These are phyloP conservation scores for Amanita exitialis DNA, from an alignment of 768 basidiomycete genomes.

Conservation along the genomic window DNA sequence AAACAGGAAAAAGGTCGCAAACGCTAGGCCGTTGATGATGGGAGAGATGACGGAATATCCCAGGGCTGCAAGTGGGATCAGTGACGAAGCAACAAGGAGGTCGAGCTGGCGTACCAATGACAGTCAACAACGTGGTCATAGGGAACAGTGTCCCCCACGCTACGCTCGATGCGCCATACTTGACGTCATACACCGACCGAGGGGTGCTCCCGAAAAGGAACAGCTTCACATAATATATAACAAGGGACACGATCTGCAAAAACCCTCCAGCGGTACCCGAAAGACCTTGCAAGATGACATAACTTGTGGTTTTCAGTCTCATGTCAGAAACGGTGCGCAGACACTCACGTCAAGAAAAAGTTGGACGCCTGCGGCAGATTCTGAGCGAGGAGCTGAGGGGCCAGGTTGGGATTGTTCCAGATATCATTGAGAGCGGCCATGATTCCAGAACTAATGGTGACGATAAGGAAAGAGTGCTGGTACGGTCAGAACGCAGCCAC, in stretches of 20 bases:
- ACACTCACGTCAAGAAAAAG: conserved; percentile 77
- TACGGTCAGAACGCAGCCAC: background rate
- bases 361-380: conserved; percentile 78
- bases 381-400: conserved; percentile 62
- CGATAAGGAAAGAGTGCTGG: conserved; percentile 90
- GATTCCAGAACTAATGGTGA: conserved; percentile 80
- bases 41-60: conserved; percentile 88
- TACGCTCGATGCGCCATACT: conserved; percentile 59
- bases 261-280: conserved; percentile 74
- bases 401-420: conserved; percentile 53
- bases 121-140: conserved; percentile 62
- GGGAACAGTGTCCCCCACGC: conserved; percentile 75
- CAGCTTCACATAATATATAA: conserved; percentile 87
- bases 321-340: background rate
- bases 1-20: conserved; percentile 73
- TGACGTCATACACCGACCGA: conserved; percentile 74
- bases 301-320: conserved; percentile 26
- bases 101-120: conserved; percentile 53
- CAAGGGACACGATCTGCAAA: conserved; percentile 63
- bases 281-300: conserved; percentile 73
- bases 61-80: conserved; percentile 30
- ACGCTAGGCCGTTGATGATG: conserved; percentile 85
- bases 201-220: conserved; percentile 84
- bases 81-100: too few species aligned
- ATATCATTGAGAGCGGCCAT: conserved; percentile 58